These are phyloP conservation scores for Kregervanrija delftensis DNA, from an alignment of 805 yeast genomes.

Conservation along the genomic window DNA sequence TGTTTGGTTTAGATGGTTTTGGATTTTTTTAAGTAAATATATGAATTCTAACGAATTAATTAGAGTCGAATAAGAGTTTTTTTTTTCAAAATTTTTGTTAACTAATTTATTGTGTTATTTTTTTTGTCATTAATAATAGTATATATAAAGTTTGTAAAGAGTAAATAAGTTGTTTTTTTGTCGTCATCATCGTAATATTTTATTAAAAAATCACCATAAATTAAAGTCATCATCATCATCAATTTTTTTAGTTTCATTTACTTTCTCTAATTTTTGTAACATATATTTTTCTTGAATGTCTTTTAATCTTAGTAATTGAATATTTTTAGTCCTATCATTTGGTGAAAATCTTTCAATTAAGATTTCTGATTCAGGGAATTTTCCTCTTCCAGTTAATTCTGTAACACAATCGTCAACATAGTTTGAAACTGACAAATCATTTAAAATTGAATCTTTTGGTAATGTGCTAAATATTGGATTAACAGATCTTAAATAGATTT, in stretches of 20 bases:
- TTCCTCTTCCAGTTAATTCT: constrained; percentile 13
- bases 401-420: constrained; percentile 19
- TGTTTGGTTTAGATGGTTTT: constrained; percentile 91
- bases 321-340: constrained; percentile 15
- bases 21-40: constrained; percentile 75
- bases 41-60: constrained; percentile 67
- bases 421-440: constrained; percentile 15
- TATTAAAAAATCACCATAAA: constrained; percentile 16
- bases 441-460: constrained; percentile 13
- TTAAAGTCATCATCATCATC: constrained; percentile 28
- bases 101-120: not conserved
- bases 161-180: too few species aligned
- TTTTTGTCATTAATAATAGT: not conserved
- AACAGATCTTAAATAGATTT: constrained; percentile 8
- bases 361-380: constrained; percentile 23
- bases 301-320: constrained; percentile 14
- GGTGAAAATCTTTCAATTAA: constrained; percentile 22
- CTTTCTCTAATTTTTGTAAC: constrained; percentile 9
- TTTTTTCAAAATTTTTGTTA: not conserved
- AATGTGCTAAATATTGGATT: constrained; percentile 10
- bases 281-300: constrained; percentile 14
- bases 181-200: not conserved
- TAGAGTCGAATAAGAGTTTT: constrained; percentile 2
- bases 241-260: constrained; percentile 8
- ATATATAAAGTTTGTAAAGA: not conserved